phyloP scores from a whole-genome alignment of 805 yeast genomes.

The Candida pseudoglaebosa region DNA sequence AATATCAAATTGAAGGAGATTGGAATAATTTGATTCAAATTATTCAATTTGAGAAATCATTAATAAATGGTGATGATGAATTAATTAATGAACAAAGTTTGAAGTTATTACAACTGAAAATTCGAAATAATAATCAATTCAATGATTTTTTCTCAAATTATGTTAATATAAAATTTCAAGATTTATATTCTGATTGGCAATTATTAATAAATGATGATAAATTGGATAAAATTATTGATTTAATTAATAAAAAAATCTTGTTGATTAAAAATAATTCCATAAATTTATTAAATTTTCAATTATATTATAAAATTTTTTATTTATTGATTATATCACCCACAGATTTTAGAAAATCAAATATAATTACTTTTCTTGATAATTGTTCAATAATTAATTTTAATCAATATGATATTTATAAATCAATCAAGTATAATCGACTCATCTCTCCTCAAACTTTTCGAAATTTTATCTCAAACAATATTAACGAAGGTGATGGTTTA shows the following conservation, averaged over 20 bases:
- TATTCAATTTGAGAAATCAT: background rate
- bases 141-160: conserved; percentile 3
- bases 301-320: conserved; percentile 26
- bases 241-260: conserved; percentile 30
- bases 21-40: background rate
- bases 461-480: conserved; percentile 7
- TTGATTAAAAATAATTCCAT: conserved; percentile 14
- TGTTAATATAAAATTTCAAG: conserved; percentile 26
- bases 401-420: background rate
- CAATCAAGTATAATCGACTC: background rate
- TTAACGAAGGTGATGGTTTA: background rate
- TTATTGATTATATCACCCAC: conserved; percentile 27
- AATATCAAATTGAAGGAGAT: background rate
- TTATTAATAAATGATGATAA: conserved; percentile 14
- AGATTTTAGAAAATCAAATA: conserved; percentile 29
- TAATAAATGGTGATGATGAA: background rate
- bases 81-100: background rate
- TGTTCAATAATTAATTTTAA: background rate
- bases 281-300: background rate
- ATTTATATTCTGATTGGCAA: conserved; percentile 31
- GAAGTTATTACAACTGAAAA: conserved; percentile 2
- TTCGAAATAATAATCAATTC: background rate
- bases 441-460: conserved; percentile 6
- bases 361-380: conserved; percentile 16
- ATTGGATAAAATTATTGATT: conserved; percentile 18